Percentiles rank a stretch among this genome's conserved stretches.
Evolutionary conservation across 2,329 filamentous ascomycete species (phyloP).

Genomic region (Herpotrichia juniperi): DNA sequence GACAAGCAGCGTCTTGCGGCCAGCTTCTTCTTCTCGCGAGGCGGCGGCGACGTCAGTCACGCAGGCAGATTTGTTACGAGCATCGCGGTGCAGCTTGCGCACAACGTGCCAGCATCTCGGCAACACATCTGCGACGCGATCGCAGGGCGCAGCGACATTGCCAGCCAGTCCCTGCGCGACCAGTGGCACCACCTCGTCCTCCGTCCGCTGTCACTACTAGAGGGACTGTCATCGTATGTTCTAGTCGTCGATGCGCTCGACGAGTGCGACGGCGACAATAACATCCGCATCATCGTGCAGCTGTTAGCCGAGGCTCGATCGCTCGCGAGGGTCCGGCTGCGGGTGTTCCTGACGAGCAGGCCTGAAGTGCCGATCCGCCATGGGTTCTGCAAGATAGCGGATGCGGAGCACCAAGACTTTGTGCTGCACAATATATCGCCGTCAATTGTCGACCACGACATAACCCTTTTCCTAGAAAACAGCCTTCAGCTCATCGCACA

Average conservation of each 20-base stretch:
- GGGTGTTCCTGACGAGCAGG: constrained; percentile 26
- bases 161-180: constrained; percentile 16
- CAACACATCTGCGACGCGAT: constrained; percentile 20
- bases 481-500: constrained; percentile 1
- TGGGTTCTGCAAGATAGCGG: constrained; percentile 22
- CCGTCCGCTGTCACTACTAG: constrained; percentile 10
- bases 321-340: constrained; percentile 12
- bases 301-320: constrained; percentile 12
- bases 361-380: constrained; percentile 19
- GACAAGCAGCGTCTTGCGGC: constrained; percentile 12
- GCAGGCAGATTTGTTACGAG: constrained; percentile 22
- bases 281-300: constrained; percentile 17
- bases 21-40: constrained; percentile 27
- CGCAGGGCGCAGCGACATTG: constrained; percentile 10
- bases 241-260: constrained; percentile 37
- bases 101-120: constrained; percentile 11
- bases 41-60: constrained; percentile 16
- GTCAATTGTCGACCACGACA: constrained; percentile 20
- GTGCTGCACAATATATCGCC: constrained; percentile 22
- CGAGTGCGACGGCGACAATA: constrained; percentile 32
- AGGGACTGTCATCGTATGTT: not conserved
- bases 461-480: constrained; percentile 17
- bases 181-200: constrained; percentile 25
- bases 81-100: constrained; percentile 20
- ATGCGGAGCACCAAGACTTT: constrained; percentile 5